A percentile compares a stretch with the other conserved stretches of the same genome.
Conservation (phyloP, 192 early-diverging fungal genomes). For the Dissophora globulifera region DNA sequence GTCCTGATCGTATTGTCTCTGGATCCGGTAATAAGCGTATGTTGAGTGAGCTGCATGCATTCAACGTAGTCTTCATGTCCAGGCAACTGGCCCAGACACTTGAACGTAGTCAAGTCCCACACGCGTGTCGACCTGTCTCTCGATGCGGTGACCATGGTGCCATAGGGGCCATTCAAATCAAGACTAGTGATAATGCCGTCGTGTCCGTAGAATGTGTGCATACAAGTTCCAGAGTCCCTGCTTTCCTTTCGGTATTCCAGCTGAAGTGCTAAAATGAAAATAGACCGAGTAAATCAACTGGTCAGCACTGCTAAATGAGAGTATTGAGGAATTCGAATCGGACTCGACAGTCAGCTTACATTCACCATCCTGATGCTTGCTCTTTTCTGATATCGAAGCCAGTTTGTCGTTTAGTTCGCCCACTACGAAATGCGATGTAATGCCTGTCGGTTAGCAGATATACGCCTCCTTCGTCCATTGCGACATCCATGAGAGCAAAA, state of each 20-base stretch:
- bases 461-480: no score
- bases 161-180: constrained; percentile 65
- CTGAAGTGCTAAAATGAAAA: constrained; percentile 52
- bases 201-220: constrained; percentile 69
- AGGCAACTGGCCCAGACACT: constrained; percentile 64
- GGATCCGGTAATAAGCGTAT: constrained; percentile 53
- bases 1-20: constrained; percentile 49
- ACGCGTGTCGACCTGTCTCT: constrained; percentile 74
- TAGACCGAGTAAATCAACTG: no score
- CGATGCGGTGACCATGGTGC: constrained; percentile 71
- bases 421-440: no score
- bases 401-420: constrained; percentile 60
- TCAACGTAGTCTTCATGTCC: constrained; percentile 56
- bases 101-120: constrained; percentile 73
- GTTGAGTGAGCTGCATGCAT: constrained; percentile 32
- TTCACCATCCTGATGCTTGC: constrained; percentile 32
- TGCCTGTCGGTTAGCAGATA: no score
- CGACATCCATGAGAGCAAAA: neutral
- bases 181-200: constrained; percentile 70
- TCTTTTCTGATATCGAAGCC: constrained; percentile 48
- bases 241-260: constrained; percentile 42
- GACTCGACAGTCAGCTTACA: no score
- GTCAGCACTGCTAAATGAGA: no score
- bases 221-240: constrained; percentile 55
- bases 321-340: no score